Conservation (phyloP, 352 stramenopile species). For the Globisporangium yorkense region DNA sequence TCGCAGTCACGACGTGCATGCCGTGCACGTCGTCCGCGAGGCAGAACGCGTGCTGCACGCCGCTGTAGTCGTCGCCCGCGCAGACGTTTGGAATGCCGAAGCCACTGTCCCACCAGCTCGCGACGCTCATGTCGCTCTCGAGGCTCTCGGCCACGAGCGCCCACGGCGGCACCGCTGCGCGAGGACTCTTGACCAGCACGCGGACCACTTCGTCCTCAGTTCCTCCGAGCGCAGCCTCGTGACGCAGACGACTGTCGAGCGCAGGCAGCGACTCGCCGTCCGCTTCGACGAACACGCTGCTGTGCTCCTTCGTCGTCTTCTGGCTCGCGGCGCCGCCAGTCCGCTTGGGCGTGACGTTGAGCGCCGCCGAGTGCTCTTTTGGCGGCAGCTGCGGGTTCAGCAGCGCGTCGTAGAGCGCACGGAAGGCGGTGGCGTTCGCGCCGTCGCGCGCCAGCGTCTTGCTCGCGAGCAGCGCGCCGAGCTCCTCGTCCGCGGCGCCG, state of each 20-base stretch:
- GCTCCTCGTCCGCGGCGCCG: slow-evolving; percentile 7
- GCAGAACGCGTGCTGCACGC: slow-evolving; percentile 46
- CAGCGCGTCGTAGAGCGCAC: slow-evolving; percentile 42
- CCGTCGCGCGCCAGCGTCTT: slow-evolving; percentile 32
- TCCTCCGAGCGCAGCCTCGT: slow-evolving; percentile 1
- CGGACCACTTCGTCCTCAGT: slow-evolving; percentile 15
- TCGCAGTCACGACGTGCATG: slow-evolving; percentile 23
- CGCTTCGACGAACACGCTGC: slow-evolving; percentile 12
- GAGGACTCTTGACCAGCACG: slow-evolving; percentile 54
- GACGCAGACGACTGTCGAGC: slow-evolving; percentile 3
- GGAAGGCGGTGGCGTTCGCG: slow-evolving; percentile 22
- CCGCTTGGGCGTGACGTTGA: slow-evolving; percentile 28
- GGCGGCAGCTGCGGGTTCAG: slow-evolving; percentile 29
- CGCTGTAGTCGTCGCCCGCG: slow-evolving; percentile 49
- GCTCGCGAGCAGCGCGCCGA: slow-evolving; percentile 38
- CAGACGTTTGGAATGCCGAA: slow-evolving; percentile 73
- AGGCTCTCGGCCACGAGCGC: slow-evolving; percentile 46
- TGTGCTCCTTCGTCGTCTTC: neutral
- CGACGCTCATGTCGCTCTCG: slow-evolving; percentile 62
- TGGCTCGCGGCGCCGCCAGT: neutral
- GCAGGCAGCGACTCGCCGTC: slow-evolving; percentile 1
- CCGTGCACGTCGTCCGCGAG: slow-evolving; percentile 35
- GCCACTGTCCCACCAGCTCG: slow-evolving; percentile 72
- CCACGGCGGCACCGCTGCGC: slow-evolving; percentile 56
- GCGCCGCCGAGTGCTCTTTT: slow-evolving; percentile 12